Evolutionary conservation across 1,284 basidiomycete species (phyloP), one percentile per base, ranked within the genome.

Genomic region (Trametes pubescens): DNA sequence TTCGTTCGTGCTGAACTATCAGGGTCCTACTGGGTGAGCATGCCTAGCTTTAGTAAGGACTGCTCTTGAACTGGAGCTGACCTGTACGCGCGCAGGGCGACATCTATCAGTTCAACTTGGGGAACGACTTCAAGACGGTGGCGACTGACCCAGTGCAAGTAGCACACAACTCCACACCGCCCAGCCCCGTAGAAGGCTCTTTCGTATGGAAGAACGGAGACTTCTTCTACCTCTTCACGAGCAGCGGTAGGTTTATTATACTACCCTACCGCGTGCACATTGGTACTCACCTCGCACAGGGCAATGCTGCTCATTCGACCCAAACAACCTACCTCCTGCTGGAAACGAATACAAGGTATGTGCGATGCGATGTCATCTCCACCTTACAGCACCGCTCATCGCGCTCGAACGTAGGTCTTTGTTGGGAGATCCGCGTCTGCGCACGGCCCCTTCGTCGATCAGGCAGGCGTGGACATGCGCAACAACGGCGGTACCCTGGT

Each of bases 401-500:
- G 14, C 7, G 10, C 32, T 1, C 16, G 8, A 3, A 14, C 16
- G 2, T 24, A 63, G 61, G 64, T 68, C 24, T 66, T 73, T 62
- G 74, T 75, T 21, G 75, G 75, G 9, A 72, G 75, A 29, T 70
- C 70, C 26, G 55, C 57, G n/a, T 72, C 64, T 26, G 65, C 71
- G 4, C 65, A 64, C 13, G 75, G 76, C 0, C 74, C 75, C 0
- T 78, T 76, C 69, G 65, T 72, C 43, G 76, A 69, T 51, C 49
- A 67, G 34, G 61, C 52, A 32, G 75, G 75, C 2, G 65, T 69
- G 24, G 66, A 70, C 18, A 48, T 63, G 73, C 67, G 62, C 38
- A 56, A 63, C 62, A 59, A 71, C 70, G 16, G 70, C 66, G 77
- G 77, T 18, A 73, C 73, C 13, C 68, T 76, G 37, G 73, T 78